Percentiles rank a stretch among this genome's conserved stretches.
phyloP scores from a whole-genome alignment of 495 filamentous ascomycete genomes.

The Penicillium parvum region DNA sequence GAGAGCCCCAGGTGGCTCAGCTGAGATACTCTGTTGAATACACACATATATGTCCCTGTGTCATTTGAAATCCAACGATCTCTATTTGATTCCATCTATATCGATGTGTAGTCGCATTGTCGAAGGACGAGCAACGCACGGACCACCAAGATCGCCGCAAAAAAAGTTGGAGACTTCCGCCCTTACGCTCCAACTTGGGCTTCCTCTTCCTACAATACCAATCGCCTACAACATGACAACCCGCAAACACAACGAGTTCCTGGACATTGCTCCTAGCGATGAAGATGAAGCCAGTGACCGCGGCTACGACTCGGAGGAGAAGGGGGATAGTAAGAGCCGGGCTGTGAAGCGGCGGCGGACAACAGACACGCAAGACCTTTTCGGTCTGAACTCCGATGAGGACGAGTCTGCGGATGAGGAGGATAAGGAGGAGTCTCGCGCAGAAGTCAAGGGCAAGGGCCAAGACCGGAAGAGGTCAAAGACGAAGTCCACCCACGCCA shows the following conservation, averaged over 20 bases:
- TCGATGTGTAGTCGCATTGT: too few species aligned
- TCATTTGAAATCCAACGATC: not conserved
- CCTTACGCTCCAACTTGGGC: not conserved
- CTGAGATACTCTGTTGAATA: conserved; percentile 7
- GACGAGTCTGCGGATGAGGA: conserved; percentile 24
- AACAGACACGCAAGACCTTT: conserved; percentile 40
- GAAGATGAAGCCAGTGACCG: conserved; percentile 50
- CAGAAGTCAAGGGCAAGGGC: conserved; percentile 25
- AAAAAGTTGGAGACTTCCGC: conserved; percentile 22
- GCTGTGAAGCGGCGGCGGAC: conserved; percentile 59
- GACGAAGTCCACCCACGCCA: too few species aligned
- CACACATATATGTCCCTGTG: conserved; percentile 4
- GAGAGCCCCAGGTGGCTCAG: conserved; percentile 11
- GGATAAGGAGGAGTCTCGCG: conserved; percentile 3
- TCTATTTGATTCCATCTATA: too few species aligned
- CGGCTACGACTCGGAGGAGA: conserved; percentile 66
- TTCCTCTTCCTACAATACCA: not conserved
- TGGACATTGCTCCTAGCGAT: conserved; percentile 65
- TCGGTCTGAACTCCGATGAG: conserved; percentile 41
- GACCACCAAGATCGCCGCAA: conserved; percentile 18
- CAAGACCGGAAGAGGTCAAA: conserved; percentile 1
- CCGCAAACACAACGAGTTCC: conserved; percentile 70
- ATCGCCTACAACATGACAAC: conserved; percentile 48
- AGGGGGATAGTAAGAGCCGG: conserved; percentile 58
- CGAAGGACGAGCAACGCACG: conserved; percentile 21